Percentiles rank a stretch among this genome's conserved stretches.
phyloP scores from a whole-genome alignment of 2,329 filamentous ascomycete species.

The Colletotrichum sp. region DNA sequence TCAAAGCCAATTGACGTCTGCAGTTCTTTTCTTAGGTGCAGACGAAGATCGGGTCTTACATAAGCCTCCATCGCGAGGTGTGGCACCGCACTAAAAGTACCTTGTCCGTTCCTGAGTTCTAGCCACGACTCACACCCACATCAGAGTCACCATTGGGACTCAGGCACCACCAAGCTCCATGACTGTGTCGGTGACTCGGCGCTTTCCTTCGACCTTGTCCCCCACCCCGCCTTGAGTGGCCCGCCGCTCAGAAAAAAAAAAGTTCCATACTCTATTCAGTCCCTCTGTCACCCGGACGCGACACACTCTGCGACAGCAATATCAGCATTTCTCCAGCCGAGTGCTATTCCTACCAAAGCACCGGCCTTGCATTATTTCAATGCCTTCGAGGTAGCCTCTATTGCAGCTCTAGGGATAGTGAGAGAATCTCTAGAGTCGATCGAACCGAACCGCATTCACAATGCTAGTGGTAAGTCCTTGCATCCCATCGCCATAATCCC shows the following conservation, averaged over 20 bases:
- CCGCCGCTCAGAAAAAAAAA: conserved; percentile 17
- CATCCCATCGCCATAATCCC: not conserved
- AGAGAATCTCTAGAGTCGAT: conserved; percentile 77
- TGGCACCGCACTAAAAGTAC: not conserved
- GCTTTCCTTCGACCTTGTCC: conserved; percentile 14
- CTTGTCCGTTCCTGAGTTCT: not conserved
- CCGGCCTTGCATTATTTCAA: conserved; percentile 45
- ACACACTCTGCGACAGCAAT: not conserved
- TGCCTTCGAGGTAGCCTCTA: conserved; percentile 72
- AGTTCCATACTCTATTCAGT: conserved; percentile 7
- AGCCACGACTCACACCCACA: not conserved
- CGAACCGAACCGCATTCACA: conserved; percentile 40
- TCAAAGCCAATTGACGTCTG: not conserved
- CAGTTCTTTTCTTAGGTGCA: not conserved
- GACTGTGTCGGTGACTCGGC: conserved; percentile 19
- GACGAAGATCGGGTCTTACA: not conserved
- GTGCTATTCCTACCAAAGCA: not conserved
- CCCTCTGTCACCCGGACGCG: conserved; percentile 1
- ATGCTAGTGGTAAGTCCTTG: conserved; percentile 55
- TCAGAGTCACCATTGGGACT: not conserved
- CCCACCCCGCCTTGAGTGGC: conserved; percentile 20
- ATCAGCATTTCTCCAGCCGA: conserved; percentile 3
- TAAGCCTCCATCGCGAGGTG: not conserved
- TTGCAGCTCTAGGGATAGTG: conserved; percentile 79
- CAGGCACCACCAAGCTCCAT: not conserved